Percentiles rank a stretch among this genome's conserved stretches.
These are phyloP conservation scores for Didymella exigua DNA, from an alignment of 2,329 filamentous ascomycete genomes.

Conservation along the genomic window DNA sequence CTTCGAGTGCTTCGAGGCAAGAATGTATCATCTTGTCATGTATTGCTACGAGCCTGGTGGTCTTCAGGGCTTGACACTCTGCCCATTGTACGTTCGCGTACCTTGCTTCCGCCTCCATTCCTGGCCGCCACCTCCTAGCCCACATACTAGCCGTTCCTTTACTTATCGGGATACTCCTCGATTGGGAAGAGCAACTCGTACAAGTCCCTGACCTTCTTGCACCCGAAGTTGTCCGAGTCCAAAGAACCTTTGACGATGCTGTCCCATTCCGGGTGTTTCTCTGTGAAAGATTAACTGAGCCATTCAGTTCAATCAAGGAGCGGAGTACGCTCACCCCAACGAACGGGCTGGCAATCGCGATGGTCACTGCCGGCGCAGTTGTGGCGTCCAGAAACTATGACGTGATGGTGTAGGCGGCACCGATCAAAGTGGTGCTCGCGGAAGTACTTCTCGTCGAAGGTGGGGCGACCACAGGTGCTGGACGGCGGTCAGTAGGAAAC, in stretches of 20 bases:
- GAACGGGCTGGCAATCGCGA: background rate
- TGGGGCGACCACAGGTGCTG: constrained; percentile 1
- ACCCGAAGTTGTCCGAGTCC: background rate
- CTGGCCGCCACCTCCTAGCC: background rate
- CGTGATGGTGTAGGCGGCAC: constrained; percentile 6
- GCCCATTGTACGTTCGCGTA: background rate
- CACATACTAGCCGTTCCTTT: background rate
- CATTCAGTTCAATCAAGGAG: background rate
- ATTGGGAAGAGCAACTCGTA: background rate
- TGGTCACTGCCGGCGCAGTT: background rate
- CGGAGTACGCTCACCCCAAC: background rate
- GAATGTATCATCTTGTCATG: background rate
- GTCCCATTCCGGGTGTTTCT: constrained; percentile 5
- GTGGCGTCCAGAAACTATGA: background rate
- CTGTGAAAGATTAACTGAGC: background rate
- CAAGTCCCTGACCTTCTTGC: background rate
- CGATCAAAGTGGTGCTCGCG: constrained; percentile 7
- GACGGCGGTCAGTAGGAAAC: background rate
- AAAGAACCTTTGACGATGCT: constrained; percentile 3
- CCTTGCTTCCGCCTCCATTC: background rate
- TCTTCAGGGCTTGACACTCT: background rate
- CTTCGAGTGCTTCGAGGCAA: background rate
- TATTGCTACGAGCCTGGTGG: background rate
- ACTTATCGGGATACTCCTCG: background rate
- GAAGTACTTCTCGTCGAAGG: constrained; percentile 6